Conservation (phyloP, 805 yeast species). For the Saccharomycopsis olivae region DNA sequence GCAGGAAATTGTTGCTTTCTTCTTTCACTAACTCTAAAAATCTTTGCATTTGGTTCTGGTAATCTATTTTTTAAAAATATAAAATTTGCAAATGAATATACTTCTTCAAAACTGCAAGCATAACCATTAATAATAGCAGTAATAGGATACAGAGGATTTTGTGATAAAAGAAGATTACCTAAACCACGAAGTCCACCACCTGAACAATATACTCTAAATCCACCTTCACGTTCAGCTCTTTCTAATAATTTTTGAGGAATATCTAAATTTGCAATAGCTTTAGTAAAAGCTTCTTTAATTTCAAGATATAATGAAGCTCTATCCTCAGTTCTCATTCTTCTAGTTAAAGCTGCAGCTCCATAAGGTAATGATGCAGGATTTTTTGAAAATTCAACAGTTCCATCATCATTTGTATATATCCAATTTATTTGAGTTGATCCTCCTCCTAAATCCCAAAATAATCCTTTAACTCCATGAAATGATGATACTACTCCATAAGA, state of each 20-base stretch:
- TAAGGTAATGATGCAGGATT: constrained; percentile 58
- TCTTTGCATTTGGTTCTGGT: constrained; percentile 32
- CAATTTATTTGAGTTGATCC: constrained; percentile 62
- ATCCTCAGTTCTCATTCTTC: constrained; percentile 42
- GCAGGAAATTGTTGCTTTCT: constrained; percentile 62
- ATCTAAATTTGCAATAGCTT: constrained; percentile 39
- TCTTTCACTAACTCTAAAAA: constrained; percentile 58
- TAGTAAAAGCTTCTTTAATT: constrained; percentile 38
- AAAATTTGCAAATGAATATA: constrained; percentile 40
- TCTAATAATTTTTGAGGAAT: constrained; percentile 41
- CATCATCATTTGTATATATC: constrained; percentile 43
- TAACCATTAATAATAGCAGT: constrained; percentile 64
- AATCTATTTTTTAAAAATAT: constrained; percentile 37
- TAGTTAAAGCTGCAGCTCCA: constrained; percentile 61
- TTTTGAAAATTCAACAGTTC: constrained; percentile 42
- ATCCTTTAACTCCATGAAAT: constrained; percentile 52
- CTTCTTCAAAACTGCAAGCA: constrained; percentile 44
- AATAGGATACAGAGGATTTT: constrained; percentile 49
- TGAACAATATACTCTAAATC: constrained; percentile 53
- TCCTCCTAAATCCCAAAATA: constrained; percentile 67
- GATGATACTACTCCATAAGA: constrained; percentile 70
- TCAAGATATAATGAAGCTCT: constrained; percentile 40
- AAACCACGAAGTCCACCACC: constrained; percentile 71
- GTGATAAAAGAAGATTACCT: constrained; percentile 47
- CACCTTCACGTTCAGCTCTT: constrained; percentile 45